Conservation (phyloP, 1,284 basidiomycete species). For the Uromyces viciae-fabae region DNA sequence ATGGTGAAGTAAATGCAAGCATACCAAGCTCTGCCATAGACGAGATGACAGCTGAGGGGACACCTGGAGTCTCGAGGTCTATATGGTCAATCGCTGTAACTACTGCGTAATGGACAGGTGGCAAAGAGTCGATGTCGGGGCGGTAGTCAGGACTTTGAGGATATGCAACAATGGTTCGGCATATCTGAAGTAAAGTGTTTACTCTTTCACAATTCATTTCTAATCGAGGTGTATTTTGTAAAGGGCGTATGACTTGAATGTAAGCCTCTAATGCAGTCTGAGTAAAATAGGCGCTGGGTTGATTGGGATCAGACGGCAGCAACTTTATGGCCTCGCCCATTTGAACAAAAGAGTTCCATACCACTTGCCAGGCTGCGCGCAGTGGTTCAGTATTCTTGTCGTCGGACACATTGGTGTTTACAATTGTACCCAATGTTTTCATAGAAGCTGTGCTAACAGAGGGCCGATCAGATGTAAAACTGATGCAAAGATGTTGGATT, state of each 20-base stretch:
- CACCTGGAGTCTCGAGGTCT: conserved; percentile 64
- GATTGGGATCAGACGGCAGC: conserved; percentile 53
- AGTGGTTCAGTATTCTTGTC: conserved; percentile 49
- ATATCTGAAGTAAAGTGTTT: conserved; percentile 67
- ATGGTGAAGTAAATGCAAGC: conserved; percentile 75
- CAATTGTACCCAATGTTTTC: conserved; percentile 72
- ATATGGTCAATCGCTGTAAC: conserved; percentile 68
- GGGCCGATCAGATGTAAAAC: conserved; percentile 67
- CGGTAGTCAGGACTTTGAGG: conserved; percentile 76
- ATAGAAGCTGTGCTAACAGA: conserved; percentile 72
- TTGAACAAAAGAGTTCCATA: conserved; percentile 42
- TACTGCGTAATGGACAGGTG: conserved; percentile 71
- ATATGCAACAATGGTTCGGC: conserved; percentile 79
- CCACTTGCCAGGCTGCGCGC: conserved; percentile 3
- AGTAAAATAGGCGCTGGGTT: conserved; percentile 60
- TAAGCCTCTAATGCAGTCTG: conserved; percentile 81
- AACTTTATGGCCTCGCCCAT: conserved; percentile 46
- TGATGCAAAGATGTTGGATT: conserved; percentile 65
- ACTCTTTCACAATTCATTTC: conserved; percentile 68
- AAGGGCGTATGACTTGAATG: conserved; percentile 64
- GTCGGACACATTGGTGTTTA: conserved; percentile 55
- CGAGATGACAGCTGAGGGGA: conserved; percentile 69
- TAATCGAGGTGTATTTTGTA: conserved; percentile 49
- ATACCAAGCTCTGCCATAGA: conserved; percentile 81
- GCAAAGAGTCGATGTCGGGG: conserved; percentile 76